Conservation (phyloP, 2,329 filamentous ascomycete genomes). For the Fragosphaeria purpurea region DNA sequence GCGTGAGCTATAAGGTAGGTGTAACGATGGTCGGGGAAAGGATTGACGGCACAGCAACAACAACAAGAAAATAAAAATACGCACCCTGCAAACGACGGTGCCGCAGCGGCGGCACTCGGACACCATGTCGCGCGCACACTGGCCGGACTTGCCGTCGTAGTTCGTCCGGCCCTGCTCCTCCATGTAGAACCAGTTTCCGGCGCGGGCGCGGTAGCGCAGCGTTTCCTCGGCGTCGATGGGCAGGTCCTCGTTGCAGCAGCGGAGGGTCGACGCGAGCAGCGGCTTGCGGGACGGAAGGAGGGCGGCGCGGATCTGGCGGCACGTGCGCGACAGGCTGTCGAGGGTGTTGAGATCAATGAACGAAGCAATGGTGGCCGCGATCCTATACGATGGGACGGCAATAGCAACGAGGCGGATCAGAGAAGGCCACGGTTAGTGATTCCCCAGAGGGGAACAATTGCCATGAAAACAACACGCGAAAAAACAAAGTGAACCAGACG, state of each 20-base stretch:
- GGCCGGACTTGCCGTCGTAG: slow-evolving; percentile 57
- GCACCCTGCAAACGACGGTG: slow-evolving; percentile 70
- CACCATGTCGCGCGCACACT: slow-evolving; percentile 83
- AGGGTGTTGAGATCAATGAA: slow-evolving; percentile 80
- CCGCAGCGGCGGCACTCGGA: slow-evolving; percentile 70
- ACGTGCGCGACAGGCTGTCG: slow-evolving; percentile 72
- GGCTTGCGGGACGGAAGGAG: slow-evolving; percentile 69
- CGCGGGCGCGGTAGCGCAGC: slow-evolving; percentile 47
- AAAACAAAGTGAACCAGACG: neutral
- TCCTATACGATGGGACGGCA: slow-evolving; percentile 37
- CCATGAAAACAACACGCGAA: slow-evolving; percentile 7
- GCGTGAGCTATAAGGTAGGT: neutral
- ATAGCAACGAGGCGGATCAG: slow-evolving; percentile 7
- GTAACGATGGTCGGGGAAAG: neutral
- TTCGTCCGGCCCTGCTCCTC: slow-evolving; percentile 36
- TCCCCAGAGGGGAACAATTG: slow-evolving; percentile 11
- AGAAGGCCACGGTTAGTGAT: slow-evolving; percentile 8
- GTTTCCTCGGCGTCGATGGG: slow-evolving; percentile 45
- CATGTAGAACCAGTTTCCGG: slow-evolving; percentile 51
- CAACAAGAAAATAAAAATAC: slow-evolving; percentile 17
- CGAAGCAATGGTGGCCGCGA: slow-evolving; percentile 64
- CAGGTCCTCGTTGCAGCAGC: slow-evolving; percentile 62
- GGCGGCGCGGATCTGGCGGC: slow-evolving; percentile 66
- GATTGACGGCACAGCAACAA: neutral
- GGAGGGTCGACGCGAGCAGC: slow-evolving; percentile 65